Evolutionary conservation across 176 grass and related monocot species (phyloP).

Genomic region (Musa acuminata): DNA sequence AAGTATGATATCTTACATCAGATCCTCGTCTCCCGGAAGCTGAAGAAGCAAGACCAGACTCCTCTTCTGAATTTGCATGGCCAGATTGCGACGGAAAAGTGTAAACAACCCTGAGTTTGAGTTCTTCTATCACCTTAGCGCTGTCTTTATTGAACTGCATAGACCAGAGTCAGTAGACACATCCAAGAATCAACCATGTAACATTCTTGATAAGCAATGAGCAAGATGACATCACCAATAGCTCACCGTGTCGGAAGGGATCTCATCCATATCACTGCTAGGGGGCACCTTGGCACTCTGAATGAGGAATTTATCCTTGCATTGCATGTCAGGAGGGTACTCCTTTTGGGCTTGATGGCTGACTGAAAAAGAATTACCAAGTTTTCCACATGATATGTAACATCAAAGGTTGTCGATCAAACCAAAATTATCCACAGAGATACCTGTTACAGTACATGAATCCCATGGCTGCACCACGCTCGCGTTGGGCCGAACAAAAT

Average conservation of each 20-base stretch:
- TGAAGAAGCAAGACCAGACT: constrained; percentile 51
- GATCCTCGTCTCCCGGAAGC: constrained; percentile 22
- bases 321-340: constrained; percentile 71
- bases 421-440: background rate
- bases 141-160: constrained; percentile 79
- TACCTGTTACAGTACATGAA: constrained; percentile 82
- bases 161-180: background rate
- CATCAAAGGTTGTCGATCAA: constrained; percentile 15
- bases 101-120: constrained; percentile 87
- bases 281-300: constrained; percentile 80
- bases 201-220: background rate
- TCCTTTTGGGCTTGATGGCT: constrained; percentile 88
- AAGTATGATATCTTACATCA: constrained; percentile 39
- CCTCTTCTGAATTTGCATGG: constrained; percentile 29
- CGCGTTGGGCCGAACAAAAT: constrained; percentile 86
- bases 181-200: background rate
- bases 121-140: constrained; percentile 77
- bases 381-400: background rate
- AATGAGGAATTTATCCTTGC: constrained; percentile 97
- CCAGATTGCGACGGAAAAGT: constrained; percentile 27
- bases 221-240: background rate
- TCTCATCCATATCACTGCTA: constrained; percentile 72
- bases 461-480: constrained; percentile 89
- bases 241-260: constrained; percentile 66
- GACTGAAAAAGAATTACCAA: constrained; percentile 33